phyloP scores from a whole-genome alignment of 1,284 basidiomycete genomes.

The Stereum hirsutum region DNA sequence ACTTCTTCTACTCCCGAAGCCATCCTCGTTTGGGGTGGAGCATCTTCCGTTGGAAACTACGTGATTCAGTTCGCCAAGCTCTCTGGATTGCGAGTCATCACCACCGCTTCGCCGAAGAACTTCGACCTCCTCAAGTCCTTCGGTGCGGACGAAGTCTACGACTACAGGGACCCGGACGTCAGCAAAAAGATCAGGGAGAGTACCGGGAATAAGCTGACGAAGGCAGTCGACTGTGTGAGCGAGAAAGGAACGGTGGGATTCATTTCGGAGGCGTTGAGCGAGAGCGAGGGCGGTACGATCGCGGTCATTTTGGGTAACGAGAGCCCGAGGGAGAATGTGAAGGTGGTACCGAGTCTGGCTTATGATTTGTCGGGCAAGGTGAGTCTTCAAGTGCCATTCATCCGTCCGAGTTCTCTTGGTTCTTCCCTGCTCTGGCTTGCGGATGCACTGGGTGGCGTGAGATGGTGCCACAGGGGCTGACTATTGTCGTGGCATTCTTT shows the following conservation, averaged over 20 bases:
- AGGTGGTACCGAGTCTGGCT: not conserved
- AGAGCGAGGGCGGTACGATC: constrained; percentile 6
- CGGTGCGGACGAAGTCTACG: constrained; percentile 31
- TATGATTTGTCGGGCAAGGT: constrained; percentile 4
- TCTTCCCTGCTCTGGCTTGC: no score
- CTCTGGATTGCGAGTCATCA: constrained; percentile 18
- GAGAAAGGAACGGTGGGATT: constrained; percentile 1
- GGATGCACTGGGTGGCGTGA: no score
- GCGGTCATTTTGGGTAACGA: constrained; percentile 3
- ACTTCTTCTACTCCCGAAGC: not conserved
- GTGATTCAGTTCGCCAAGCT: not conserved
- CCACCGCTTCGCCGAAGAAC: constrained; percentile 30
- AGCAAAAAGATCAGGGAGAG: constrained; percentile 15
- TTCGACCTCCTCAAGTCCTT: constrained; percentile 25
- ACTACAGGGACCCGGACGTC: constrained; percentile 19
- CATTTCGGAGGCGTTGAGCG: constrained; percentile 3
- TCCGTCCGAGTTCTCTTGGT: no score
- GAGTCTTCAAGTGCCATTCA: not conserved
- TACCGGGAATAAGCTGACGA: constrained; percentile 10
- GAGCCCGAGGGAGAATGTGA: not conserved
- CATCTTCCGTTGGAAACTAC: constrained; percentile 1
- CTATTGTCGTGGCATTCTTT: not conserved
- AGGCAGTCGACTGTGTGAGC: constrained; percentile 4
- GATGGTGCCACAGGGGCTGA: no score
- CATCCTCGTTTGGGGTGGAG: constrained; percentile 3